Conservation (phyloP, 768 basidiomycete species). For the Leccinum ochraceum region DNA sequence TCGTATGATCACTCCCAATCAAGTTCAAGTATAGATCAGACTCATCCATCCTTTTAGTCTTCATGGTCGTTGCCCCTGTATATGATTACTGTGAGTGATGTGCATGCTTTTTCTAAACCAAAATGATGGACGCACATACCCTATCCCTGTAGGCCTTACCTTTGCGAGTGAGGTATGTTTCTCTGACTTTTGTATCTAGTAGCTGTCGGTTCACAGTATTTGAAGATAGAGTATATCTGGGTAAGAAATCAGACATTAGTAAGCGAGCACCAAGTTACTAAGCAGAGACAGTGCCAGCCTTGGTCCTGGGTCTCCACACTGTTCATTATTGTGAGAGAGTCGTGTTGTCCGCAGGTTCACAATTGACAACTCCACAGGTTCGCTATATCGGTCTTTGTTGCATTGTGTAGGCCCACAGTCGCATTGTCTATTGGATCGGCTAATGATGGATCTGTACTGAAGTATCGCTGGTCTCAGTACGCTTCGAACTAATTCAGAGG, state of each 20-base stretch:
- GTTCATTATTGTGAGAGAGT: conserved; percentile 7
- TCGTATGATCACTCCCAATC: not conserved
- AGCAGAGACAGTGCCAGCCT: not conserved
- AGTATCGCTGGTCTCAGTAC: conserved; percentile 1
- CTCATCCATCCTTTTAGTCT: not conserved
- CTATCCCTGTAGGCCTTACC: conserved; percentile 5
- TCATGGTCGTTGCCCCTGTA: not conserved
- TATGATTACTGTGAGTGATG: not conserved
- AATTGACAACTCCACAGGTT: conserved; percentile 1
- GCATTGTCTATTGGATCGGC: no score
- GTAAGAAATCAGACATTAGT: not conserved
- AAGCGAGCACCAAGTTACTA: not conserved
- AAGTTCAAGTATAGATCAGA: not conserved
- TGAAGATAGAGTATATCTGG: conserved; percentile 21
- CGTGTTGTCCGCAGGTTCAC: no score
- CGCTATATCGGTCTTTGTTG: not conserved
- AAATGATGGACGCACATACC: not conserved
- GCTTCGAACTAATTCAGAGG: not conserved
- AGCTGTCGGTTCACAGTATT: not conserved
- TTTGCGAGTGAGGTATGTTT: conserved; percentile 9
- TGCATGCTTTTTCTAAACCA: not conserved
- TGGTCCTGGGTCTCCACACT: conserved; percentile 17
- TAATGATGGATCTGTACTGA: not conserved
- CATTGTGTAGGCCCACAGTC: conserved; percentile 3
- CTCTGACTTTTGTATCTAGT: not conserved